phyloP scores from a whole-genome alignment of 495 filamentous ascomycete genomes.

The Penicillium coffeae region DNA sequence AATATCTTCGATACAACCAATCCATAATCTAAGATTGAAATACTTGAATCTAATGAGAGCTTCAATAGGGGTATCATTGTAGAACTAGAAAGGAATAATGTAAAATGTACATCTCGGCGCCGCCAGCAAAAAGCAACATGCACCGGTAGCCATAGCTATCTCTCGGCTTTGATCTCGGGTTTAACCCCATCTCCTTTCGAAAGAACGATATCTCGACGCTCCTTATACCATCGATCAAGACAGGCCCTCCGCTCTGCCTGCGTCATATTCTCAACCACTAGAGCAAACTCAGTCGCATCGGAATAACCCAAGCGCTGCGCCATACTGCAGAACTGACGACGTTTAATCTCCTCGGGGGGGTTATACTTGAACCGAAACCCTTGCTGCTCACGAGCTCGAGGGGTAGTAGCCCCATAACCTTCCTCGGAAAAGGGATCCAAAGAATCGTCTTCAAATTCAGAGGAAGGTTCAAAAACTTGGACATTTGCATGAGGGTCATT shows the following conservation, averaged over 20 bases:
- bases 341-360: slow-evolving; percentile 70
- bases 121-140: no score
- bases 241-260: slow-evolving; percentile 76
- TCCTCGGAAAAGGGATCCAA: not conserved
- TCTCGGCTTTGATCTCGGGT: not conserved
- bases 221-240: slow-evolving; percentile 76
- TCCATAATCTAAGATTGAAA: no score
- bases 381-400: not conserved
- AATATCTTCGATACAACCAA: no score
- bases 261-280: slow-evolving; percentile 91
- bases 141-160: no score
- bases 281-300: slow-evolving; percentile 79
- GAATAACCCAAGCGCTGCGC: slow-evolving; percentile 72
- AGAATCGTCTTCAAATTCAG: not conserved
- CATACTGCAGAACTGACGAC: slow-evolving; percentile 88
- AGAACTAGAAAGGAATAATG: not conserved
- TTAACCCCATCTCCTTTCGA: not conserved
- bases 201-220: slow-evolving; percentile 42
- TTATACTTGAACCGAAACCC: slow-evolving; percentile 63
- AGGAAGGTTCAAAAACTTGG: slow-evolving; percentile 45
- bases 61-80: not conserved
- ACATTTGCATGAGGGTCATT: slow-evolving; percentile 48
- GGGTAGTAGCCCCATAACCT: not conserved
- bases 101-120: no score
- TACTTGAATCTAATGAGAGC: no score